phyloP scores from a whole-genome alignment of 2,329 filamentous ascomycete species.

The Alternaria dauci region DNA sequence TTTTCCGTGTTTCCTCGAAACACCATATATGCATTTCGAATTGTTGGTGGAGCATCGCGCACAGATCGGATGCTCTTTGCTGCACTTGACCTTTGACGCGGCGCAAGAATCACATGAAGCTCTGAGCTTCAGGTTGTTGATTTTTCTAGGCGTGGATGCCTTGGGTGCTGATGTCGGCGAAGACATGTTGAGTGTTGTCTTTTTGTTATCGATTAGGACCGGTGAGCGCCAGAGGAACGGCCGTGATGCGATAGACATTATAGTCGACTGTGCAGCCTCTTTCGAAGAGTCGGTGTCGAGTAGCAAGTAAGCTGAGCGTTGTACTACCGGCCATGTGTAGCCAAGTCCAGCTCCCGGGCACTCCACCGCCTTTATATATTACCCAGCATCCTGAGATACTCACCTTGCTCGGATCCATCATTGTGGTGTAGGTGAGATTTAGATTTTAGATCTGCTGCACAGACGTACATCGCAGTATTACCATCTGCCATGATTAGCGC shows the following conservation, averaged over 20 bases:
- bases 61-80: conserved; percentile 47
- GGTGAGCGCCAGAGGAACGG: conserved; percentile 34
- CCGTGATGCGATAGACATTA: conserved; percentile 36
- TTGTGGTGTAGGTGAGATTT: conserved; percentile 13
- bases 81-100: conserved; percentile 51
- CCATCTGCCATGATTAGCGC: conserved; percentile 13
- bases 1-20: conserved; percentile 49
- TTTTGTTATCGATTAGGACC: conserved; percentile 18
- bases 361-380: conserved; percentile 19
- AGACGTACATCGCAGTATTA: conserved; percentile 2
- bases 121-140: conserved; percentile 43
- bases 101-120: conserved; percentile 50
- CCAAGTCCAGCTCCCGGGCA: neutral
- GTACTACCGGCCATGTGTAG: conserved; percentile 4
- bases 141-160: conserved; percentile 19
- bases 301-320: conserved; percentile 9
- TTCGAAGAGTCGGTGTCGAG: conserved; percentile 9
- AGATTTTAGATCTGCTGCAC: conserved; percentile 13
- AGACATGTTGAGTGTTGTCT: conserved; percentile 20
- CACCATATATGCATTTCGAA: conserved; percentile 43
- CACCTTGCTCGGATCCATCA: conserved; percentile 1
- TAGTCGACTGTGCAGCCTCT: conserved; percentile 3
- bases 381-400: neutral
- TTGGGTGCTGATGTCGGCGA: conserved; percentile 34
- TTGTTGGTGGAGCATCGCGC: conserved; percentile 42